Base-by-base conservation (phyloP, 2,329 filamentous ascomycete genomes). In the Neoarthrinium moseri region DNA sequence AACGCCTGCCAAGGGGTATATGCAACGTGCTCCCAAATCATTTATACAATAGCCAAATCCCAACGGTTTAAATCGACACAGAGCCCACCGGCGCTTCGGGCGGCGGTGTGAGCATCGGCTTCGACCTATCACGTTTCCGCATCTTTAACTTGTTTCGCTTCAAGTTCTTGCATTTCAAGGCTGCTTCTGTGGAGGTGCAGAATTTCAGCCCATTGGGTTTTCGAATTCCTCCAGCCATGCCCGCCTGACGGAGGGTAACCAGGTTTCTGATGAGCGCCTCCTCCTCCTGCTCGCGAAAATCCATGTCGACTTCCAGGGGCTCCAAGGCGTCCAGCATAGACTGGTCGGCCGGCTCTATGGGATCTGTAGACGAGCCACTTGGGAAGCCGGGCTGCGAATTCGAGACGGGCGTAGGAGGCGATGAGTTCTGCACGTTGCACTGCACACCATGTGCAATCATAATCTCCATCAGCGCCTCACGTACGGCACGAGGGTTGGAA, bases 391-490 rank as follows among this genome's bases (percentile, higher is more conserved):
- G 17, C n/a, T 35, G 51, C 10, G 40, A 30, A 13, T 38, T 22
- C 26, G 41, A 43, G 5, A 43, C 24, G 26, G 42, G 33, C 1
- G 38, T 17, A 10, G 24, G 8, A 11, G 29, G 10, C 40, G 22
- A 5, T 44, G 47, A 18, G 26, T 58, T 37, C 30, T 58, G 59
- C 21, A 64, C 54, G 20, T 60, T 60, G 53, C 59, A 64, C 43
- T 62, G 60, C 17, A 52, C 52, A 38, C 56, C 55, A 22, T 58
- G 58, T 18, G 59, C 54, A 27, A 64, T 56, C 59, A 64, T 64
- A 11, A 41, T 54, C 30, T 57, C 51, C 37, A 64, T 44, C 3
- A 61, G 47, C 35, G 52, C 51, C 20, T 43, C 41, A 13, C 42
- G 37, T 6, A 55, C 24, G 27, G 51, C 50, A 11, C 56, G 55